Conservation (phyloP, 441 rosid species). For the Mallotus japonicus region DNA sequence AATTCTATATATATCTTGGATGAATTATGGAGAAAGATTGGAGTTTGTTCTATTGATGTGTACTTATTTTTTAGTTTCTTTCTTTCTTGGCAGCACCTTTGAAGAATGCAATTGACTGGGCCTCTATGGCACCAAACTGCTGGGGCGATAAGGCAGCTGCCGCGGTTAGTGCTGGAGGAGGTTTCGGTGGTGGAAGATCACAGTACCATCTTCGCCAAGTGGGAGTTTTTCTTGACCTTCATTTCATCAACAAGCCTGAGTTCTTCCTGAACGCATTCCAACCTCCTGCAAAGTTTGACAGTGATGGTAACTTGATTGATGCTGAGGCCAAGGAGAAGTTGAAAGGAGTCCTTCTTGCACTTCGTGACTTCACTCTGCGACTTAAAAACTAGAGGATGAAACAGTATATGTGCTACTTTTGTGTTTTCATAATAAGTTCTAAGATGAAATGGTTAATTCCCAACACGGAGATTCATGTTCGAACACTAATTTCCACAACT, state of each 20-base stretch:
- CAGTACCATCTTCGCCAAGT: conserved; percentile 48
- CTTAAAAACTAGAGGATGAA: conserved; percentile 27
- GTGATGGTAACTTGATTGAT: conserved; percentile 59
- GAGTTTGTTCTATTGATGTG: neutral
- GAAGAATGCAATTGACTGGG: conserved; percentile 60
- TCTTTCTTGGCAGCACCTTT: conserved; percentile 30
- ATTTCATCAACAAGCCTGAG: conserved; percentile 61
- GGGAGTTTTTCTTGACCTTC: conserved; percentile 47
- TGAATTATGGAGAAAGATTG: too few species aligned
- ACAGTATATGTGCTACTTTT: neutral
- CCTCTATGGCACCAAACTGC: conserved; percentile 40
- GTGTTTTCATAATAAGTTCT: too few species aligned
- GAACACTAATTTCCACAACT: too few species aligned
- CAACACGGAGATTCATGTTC: too few species aligned
- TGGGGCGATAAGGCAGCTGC: conserved; percentile 53
- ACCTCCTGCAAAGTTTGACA: conserved; percentile 68
- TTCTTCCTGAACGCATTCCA: conserved; percentile 59
- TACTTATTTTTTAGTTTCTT: neutral
- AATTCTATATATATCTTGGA: too few species aligned
- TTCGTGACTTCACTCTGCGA: conserved; percentile 50
- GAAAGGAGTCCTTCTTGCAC: conserved; percentile 47
- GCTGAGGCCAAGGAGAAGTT: conserved; percentile 39
- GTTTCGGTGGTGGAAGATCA: conserved; percentile 35
- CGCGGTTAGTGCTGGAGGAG: conserved; percentile 36
- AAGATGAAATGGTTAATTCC: too few species aligned